Evolutionary conservation across 2,329 filamentous ascomycete species (phyloP).

Genomic region (Fusarium sp.): DNA sequence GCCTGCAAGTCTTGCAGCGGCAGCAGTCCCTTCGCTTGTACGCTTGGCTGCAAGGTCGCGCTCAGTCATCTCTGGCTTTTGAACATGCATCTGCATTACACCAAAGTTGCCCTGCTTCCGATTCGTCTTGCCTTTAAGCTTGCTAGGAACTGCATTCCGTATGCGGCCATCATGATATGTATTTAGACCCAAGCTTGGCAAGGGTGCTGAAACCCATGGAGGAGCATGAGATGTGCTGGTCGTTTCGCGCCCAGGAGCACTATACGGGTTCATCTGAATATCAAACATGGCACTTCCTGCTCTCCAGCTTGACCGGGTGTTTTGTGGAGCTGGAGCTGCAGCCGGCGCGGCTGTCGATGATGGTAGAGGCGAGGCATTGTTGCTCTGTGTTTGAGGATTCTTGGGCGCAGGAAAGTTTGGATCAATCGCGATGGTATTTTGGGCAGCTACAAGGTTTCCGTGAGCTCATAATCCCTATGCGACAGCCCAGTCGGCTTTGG

Average conservation of each 20-base stretch:
- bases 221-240: conserved; percentile 4
- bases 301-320: neutral
- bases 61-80: conserved; percentile 61
- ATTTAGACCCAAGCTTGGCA: conserved; percentile 34
- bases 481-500: neutral
- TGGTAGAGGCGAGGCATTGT: conserved; percentile 19
- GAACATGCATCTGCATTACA: conserved; percentile 72
- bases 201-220: neutral
- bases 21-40: conserved; percentile 71
- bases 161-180: conserved; percentile 52
- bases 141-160: conserved; percentile 71
- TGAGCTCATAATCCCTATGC: conserved; percentile 28
- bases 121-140: conserved; percentile 70
- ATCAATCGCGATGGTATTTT: conserved; percentile 24
- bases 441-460: conserved; percentile 22
- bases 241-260: neutral
- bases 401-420: conserved; percentile 10
- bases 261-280: conserved; percentile 22
- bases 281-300: conserved; percentile 31
- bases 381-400: conserved; percentile 1
- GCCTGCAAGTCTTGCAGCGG: conserved; percentile 69
- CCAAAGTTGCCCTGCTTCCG: conserved; percentile 71
- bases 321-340: conserved; percentile 10
- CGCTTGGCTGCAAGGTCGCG: conserved; percentile 70
- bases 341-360: conserved; percentile 4